These are phyloP conservation scores for Aspergillus ostianus DNA, from an alignment of 495 filamentous ascomycete genomes.

Conservation along the genomic window DNA sequence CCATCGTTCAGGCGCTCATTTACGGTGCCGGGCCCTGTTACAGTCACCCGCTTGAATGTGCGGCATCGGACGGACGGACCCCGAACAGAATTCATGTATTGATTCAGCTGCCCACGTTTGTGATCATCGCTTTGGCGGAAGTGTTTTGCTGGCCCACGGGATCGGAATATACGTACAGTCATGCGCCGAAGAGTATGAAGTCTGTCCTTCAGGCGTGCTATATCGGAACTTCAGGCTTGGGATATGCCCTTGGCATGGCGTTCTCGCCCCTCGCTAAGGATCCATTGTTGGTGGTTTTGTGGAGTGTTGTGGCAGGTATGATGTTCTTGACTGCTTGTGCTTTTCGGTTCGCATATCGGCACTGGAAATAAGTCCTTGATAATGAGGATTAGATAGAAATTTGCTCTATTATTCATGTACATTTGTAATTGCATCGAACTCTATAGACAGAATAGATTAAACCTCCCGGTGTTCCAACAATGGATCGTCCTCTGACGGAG, in stretches of 20 bases:
- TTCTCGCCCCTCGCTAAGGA: constrained; percentile 29
- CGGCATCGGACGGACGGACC: constrained; percentile 17
- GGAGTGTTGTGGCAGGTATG: constrained; percentile 18
- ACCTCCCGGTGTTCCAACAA: neutral
- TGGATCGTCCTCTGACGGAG: neutral
- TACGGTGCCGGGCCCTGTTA: constrained; percentile 48
- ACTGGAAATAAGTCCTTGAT: neutral
- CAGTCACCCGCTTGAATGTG: constrained; percentile 40
- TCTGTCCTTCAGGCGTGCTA: constrained; percentile 29
- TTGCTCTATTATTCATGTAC: no score
- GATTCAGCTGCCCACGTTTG: constrained; percentile 55
- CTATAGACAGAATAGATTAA: neutral
- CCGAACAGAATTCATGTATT: constrained; percentile 49
- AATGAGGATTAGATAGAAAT: no score
- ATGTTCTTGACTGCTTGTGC: constrained; percentile 7
- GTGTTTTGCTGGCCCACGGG: constrained; percentile 55
- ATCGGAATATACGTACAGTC: constrained; percentile 44
- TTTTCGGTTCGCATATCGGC: neutral
- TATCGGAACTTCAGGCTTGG: constrained; percentile 23
- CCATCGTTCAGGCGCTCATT: constrained; percentile 42
- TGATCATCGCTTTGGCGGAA: constrained; percentile 56
- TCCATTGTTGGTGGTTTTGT: constrained; percentile 24
- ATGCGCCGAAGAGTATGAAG: constrained; percentile 33
- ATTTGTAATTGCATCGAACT: neutral
- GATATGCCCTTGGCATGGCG: constrained; percentile 25